These are phyloP conservation scores for Mitosporidium daphniae DNA, from an alignment of 371 early-diverging fungal species.

Conservation along the genomic window DNA sequence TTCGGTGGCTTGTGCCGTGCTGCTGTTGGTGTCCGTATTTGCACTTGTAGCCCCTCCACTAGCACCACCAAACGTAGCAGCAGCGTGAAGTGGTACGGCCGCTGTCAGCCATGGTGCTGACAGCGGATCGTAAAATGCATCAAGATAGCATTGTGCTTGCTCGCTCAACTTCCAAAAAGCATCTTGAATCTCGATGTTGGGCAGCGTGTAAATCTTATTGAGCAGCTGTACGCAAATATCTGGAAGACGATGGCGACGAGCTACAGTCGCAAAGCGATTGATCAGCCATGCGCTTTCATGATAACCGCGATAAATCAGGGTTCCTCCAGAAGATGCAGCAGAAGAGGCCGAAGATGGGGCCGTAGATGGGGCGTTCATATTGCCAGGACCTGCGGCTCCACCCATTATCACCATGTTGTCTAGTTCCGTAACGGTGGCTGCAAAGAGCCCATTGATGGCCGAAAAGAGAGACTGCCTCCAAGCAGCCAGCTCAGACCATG, in stretches of 20 bases:
- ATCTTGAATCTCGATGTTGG: conserved; percentile 94
- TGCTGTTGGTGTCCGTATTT: conserved; percentile 26
- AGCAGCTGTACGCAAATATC: conserved; percentile 67
- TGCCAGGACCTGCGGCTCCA: too few relatives aligned
- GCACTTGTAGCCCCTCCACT: too few relatives aligned
- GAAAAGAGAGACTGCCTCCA: conserved; percentile 90
- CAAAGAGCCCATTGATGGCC: conserved; percentile 63
- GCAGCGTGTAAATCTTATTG: conserved; percentile 79
- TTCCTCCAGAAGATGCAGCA: too few relatives aligned
- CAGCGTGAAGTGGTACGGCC: too few relatives aligned
- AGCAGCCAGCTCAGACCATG: conserved; percentile 82
- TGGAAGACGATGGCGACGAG: conserved; percentile 57
- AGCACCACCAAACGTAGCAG: too few relatives aligned
- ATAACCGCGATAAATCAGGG: conserved; percentile 85
- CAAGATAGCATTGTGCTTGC: conserved; percentile 89
- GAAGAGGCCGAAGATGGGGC: too few relatives aligned
- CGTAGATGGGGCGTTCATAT: too few relatives aligned
- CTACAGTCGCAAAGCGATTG: conserved; percentile 93
- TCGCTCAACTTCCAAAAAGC: conserved; percentile 77
- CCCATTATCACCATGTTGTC: too few relatives aligned
- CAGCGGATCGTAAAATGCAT: conserved; percentile 35
- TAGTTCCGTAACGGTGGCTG: conserved; percentile 42
- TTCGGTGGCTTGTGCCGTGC: too few relatives aligned
- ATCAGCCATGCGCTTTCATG: conserved; percentile 98
- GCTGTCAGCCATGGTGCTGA: too few relatives aligned